phyloP scores from a whole-genome alignment of 2,329 filamentous ascomycete species.

The Orbilia blumenaviensis region DNA sequence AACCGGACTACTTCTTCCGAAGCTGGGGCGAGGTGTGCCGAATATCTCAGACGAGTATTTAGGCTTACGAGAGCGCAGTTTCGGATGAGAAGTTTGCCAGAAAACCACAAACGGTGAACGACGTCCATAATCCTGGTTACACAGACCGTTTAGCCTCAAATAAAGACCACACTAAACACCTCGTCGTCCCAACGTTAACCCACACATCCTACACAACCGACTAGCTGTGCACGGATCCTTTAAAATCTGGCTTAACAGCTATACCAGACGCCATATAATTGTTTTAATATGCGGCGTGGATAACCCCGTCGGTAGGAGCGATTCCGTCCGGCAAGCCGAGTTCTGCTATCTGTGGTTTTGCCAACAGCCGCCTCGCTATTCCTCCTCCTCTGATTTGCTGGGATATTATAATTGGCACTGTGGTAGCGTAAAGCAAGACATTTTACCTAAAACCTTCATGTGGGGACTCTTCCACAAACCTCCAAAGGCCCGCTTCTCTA shows the following conservation, averaged over 20 bases:
- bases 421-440: neutral
- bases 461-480: constrained; percentile 74
- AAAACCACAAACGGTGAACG: neutral
- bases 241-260: constrained; percentile 46
- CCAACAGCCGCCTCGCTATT: constrained; percentile 5
- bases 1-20: constrained; percentile 47
- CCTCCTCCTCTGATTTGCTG: constrained; percentile 29
- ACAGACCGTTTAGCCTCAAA: constrained; percentile 52
- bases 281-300: constrained; percentile 52
- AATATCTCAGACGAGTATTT: constrained; percentile 13
- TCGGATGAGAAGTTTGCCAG: neutral
- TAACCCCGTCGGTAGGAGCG: constrained; percentile 51
- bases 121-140: constrained; percentile 41
- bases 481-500: constrained; percentile 76
- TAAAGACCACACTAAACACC: constrained; percentile 20
- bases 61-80: neutral
- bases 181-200: constrained; percentile 23
- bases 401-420: constrained; percentile 37
- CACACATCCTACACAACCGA: neutral
- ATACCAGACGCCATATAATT: constrained; percentile 28
- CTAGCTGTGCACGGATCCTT: constrained; percentile 52
- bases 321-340: constrained; percentile 43
- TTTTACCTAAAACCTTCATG: constrained; percentile 66
- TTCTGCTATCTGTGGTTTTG: constrained; percentile 8
- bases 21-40: constrained; percentile 30